Conservation (phyloP, 352 stramenopile genomes). For the Globisporangium alternatum region DNA sequence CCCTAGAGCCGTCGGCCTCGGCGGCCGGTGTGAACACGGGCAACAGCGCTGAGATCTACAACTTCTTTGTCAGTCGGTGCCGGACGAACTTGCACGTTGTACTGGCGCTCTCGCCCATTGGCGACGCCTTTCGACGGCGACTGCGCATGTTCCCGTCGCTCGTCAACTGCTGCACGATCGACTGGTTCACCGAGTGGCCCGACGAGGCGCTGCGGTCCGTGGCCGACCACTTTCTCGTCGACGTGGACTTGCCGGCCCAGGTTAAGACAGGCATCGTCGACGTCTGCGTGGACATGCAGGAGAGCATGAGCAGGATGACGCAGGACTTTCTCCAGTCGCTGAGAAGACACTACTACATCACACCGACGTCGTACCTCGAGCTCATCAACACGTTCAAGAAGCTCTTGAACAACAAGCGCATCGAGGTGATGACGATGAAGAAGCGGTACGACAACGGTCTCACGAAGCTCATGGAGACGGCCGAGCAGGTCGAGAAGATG, state of each 20-base stretch:
- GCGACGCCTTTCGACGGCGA: constrained; percentile 90
- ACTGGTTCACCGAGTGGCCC: constrained; percentile 96
- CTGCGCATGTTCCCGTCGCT: constrained; percentile 96
- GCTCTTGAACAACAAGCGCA: constrained; percentile 87
- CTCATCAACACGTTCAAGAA: constrained; percentile 96
- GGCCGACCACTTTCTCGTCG: constrained; percentile 89
- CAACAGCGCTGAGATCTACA: constrained; percentile 79
- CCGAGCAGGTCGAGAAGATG: constrained; percentile 93
- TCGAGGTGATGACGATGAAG: constrained; percentile 90
- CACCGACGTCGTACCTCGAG: constrained; percentile 94
- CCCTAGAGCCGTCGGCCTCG: constrained; percentile 57
- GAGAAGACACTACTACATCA: constrained; percentile 95
- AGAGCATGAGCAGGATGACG: constrained; percentile 85
- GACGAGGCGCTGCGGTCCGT: constrained; percentile 92
- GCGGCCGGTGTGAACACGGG: constrained; percentile 66
- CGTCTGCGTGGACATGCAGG: constrained; percentile 95
- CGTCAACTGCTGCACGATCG: constrained; percentile 96
- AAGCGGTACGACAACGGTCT: constrained; percentile 92
- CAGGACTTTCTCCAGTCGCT: constrained; percentile 83
- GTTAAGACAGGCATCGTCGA: constrained; percentile 90
- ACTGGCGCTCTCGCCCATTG: constrained; percentile 91
- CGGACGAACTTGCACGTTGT: constrained; percentile 94
- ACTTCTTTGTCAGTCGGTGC: constrained; percentile 90
- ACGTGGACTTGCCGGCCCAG: constrained; percentile 75
- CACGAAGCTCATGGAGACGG: constrained; percentile 92